Evolutionary conservation across 768 basidiomycete species (phyloP).

Genomic region (Tubosaeta sp.): DNA sequence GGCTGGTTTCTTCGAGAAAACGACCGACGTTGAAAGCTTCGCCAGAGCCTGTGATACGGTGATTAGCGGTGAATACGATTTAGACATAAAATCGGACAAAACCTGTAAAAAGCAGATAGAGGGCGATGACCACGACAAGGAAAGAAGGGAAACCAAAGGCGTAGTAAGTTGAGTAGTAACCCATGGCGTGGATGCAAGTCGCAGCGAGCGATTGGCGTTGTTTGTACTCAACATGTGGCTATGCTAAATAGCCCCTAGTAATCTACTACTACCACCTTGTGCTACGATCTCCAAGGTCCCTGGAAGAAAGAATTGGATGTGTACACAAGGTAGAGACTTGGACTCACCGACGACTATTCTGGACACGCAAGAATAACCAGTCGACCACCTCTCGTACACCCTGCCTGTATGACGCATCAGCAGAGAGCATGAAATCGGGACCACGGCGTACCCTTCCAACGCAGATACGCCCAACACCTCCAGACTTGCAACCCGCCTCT

Average conservation of each 20-base stretch:
- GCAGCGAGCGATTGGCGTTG: not conserved
- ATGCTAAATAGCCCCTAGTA: slow-evolving; percentile 10
- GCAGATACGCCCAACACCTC: slow-evolving; percentile 91
- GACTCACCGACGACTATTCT: slow-evolving; percentile 72
- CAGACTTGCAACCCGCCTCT: slow-evolving; percentile 65
- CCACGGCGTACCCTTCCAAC: slow-evolving; percentile 69
- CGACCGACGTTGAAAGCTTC: slow-evolving; percentile 92
- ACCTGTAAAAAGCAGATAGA: slow-evolving; percentile 93
- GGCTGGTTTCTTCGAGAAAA: slow-evolving; percentile 91
- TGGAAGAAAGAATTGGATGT: not conserved
- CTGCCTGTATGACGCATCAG: slow-evolving; percentile 46
- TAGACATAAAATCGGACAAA: slow-evolving; percentile 12
- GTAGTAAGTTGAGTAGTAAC: slow-evolving; percentile 46
- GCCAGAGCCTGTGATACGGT: slow-evolving; percentile 56
- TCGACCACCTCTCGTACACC: slow-evolving; percentile 88
- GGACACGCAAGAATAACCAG: slow-evolving; percentile 92
- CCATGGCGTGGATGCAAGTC: slow-evolving; percentile 17
- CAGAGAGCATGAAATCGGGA: not conserved
- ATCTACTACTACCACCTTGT: not conserved
- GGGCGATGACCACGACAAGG: slow-evolving; percentile 57
- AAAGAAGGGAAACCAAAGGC: slow-evolving; percentile 67
- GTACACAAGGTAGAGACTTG: not conserved
- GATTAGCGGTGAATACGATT: not conserved
- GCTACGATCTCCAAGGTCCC: slow-evolving; percentile 18
- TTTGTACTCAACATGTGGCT: slow-evolving; percentile 10